Conservation (phyloP, 192 early-diverging fungal genomes). For the Podila clonocystis region DNA sequence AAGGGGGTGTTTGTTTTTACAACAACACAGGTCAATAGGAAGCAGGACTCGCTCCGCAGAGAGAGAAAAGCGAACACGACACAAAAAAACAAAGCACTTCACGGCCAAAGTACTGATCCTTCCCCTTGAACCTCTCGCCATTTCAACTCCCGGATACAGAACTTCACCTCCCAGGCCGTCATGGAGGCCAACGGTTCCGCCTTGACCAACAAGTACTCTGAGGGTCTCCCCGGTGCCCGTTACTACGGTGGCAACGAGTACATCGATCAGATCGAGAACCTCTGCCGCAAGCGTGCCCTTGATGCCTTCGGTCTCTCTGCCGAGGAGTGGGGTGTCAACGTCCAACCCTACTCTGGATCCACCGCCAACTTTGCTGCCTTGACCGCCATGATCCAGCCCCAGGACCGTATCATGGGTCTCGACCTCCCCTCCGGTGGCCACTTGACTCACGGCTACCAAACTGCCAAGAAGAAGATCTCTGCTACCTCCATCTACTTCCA, state of each 20-base stretch:
- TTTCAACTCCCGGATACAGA: conserved; percentile 61
- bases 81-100: not conserved
- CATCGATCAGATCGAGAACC: conserved; percentile 94
- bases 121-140: not conserved
- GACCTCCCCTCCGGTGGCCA: conserved; percentile 99
- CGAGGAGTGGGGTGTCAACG: conserved; percentile 98
- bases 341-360: conserved; percentile 99
- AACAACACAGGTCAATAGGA: too few relatives aligned
- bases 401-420: conserved; percentile 99
- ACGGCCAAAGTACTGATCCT: not conserved
- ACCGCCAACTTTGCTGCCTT: conserved; percentile 99
- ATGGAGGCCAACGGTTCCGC: conserved; percentile 99
- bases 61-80: too few relatives aligned
- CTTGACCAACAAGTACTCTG: conserved; percentile 99
- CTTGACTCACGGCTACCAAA: conserved; percentile 99
- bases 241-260: conserved; percentile 99
- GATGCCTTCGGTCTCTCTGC: conserved; percentile 90
- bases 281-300: conserved; percentile 96
- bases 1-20: too few relatives aligned
- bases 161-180: conserved; percentile 99
- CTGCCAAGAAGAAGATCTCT: conserved; percentile 99
- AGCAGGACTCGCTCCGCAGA: too few relatives aligned
- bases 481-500: conserved; percentile 99
- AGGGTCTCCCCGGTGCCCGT: conserved; percentile 98
- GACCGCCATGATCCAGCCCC: conserved; percentile 94